These are phyloP conservation scores for Diaporthe vaccinii DNA, from an alignment of 2,329 filamentous ascomycete genomes.

Conservation along the genomic window DNA sequence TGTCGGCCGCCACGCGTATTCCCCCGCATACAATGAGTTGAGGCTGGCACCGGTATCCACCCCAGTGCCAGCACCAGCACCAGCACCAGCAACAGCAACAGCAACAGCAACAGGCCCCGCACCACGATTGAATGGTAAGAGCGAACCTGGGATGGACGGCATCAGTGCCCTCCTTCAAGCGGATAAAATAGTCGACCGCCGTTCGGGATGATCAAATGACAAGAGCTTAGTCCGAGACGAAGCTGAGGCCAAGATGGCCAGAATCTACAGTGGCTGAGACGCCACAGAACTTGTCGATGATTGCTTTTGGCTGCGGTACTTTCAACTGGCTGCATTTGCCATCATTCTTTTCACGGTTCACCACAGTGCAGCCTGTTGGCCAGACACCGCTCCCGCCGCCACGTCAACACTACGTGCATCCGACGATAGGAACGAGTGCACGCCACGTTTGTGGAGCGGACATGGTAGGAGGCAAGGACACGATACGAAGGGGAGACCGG, in stretches of 20 bases:
- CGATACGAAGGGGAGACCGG: not conserved
- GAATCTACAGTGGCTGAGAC: not conserved
- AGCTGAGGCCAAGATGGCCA: not conserved
- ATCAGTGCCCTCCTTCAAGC: constrained; percentile 71
- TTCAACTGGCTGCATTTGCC: not conserved
- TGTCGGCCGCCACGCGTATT: constrained; percentile 28
- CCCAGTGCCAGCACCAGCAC: constrained; percentile 35
- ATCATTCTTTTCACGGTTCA: not conserved
- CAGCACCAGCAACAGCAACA: constrained; percentile 14
- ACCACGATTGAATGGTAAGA: constrained; percentile 45
- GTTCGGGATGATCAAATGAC: constrained; percentile 40
- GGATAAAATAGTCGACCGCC: constrained; percentile 69
- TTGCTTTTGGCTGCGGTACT: not conserved
- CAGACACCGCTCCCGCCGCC: not conserved
- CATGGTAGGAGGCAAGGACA: not conserved
- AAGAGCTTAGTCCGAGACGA: not conserved
- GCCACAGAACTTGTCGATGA: not conserved
- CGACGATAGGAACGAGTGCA: no score
- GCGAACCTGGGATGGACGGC: constrained; percentile 62
- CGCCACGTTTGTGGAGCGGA: not conserved
- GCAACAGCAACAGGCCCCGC: not conserved
- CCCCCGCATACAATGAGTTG: constrained; percentile 29
- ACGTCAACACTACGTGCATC: not conserved
- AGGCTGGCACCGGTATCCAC: constrained; percentile 30
- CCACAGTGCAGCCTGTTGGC: not conserved